phyloP scores from a whole-genome alignment of 2,329 filamentous ascomycete species.

The Aspergillus chevalieri region DNA sequence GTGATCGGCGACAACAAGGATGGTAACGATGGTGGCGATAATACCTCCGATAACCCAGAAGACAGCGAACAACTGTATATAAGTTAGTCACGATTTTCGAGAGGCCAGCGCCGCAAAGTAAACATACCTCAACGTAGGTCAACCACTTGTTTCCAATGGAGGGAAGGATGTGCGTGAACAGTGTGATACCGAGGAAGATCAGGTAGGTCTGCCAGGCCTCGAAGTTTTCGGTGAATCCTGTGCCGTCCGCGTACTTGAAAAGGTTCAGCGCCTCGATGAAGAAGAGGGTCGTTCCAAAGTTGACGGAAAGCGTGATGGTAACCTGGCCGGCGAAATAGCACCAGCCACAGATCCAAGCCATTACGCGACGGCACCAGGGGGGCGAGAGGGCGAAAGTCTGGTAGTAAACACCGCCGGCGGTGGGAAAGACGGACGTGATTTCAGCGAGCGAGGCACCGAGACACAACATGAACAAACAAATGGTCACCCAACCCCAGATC shows the following conservation, averaged over 20 bases:
- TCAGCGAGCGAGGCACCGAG: conserved; percentile 62
- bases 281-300: conserved; percentile 61
- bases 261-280: conserved; percentile 52
- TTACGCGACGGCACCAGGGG: conserved; percentile 56
- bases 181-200: conserved; percentile 64
- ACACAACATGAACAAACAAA: conserved; percentile 55
- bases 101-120: conserved; percentile 1
- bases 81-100: conserved; percentile 45
- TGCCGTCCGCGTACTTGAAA: conserved; percentile 44
- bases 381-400: conserved; percentile 61
- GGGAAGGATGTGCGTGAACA: conserved; percentile 49
- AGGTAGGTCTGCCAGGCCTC: conserved; percentile 60
- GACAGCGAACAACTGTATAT: conserved; percentile 70
- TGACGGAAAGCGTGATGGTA: conserved; percentile 67
- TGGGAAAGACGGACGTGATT: conserved; percentile 62
- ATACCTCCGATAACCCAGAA: conserved; percentile 63
- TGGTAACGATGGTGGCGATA: conserved; percentile 59
- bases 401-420: conserved; percentile 64
- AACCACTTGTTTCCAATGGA: conserved; percentile 50
- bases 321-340: conserved; percentile 72
- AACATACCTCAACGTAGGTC: conserved; percentile 60
- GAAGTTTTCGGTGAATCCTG: conserved; percentile 50
- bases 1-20: conserved; percentile 61
- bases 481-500: conserved; percentile 62
- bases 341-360: conserved; percentile 65